A percentile compares a stretch with the other conserved stretches of the same genome.
Evolutionary conservation across 305 asterid species (phyloP).

Genomic region (Solanum hybrid): DNA sequence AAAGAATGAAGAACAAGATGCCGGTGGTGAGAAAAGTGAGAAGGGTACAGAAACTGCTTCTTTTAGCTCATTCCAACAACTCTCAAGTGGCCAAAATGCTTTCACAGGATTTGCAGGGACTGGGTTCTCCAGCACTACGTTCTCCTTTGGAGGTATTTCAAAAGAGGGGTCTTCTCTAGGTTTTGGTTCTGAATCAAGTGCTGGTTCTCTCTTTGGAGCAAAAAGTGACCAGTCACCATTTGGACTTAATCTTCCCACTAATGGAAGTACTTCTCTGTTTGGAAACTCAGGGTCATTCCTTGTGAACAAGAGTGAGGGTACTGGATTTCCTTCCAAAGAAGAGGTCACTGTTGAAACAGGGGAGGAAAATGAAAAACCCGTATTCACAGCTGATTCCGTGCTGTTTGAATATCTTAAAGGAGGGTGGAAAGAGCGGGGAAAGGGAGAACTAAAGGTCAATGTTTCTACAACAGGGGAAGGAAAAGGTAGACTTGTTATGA

Average conservation of each 20-base stretch:
- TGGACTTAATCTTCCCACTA: conserved; percentile 42
- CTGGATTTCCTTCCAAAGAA: conserved; percentile 54
- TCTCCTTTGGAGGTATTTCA: conserved; percentile 63
- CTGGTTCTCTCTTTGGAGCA: neutral
- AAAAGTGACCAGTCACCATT: conserved; percentile 26
- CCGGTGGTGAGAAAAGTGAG: conserved; percentile 24
- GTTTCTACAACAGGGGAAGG: conserved; percentile 45
- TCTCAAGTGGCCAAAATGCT: conserved; percentile 81
- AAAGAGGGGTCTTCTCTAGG: conserved; percentile 34
- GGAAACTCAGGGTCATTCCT: conserved; percentile 34
- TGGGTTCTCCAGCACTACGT: conserved; percentile 68
- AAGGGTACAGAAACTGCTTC: conserved; percentile 39
- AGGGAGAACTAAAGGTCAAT: conserved; percentile 85
- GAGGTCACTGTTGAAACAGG: conserved; percentile 78
- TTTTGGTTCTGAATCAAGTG: neutral
- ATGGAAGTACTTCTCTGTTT: conserved; percentile 48
- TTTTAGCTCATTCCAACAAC: conserved; percentile 69
- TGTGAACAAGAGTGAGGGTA: conserved; percentile 31
- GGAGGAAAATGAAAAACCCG: conserved; percentile 73
- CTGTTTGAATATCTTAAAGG: conserved; percentile 70
- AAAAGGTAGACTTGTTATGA: conserved; percentile 77
- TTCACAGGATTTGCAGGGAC: conserved; percentile 85
- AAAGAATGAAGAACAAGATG: conserved; percentile 29
- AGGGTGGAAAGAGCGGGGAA: conserved; percentile 88
- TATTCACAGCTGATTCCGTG: conserved; percentile 66